Base-by-base conservation (phyloP, 177 flowering plant species). In the Vitis hybrid region DNA sequence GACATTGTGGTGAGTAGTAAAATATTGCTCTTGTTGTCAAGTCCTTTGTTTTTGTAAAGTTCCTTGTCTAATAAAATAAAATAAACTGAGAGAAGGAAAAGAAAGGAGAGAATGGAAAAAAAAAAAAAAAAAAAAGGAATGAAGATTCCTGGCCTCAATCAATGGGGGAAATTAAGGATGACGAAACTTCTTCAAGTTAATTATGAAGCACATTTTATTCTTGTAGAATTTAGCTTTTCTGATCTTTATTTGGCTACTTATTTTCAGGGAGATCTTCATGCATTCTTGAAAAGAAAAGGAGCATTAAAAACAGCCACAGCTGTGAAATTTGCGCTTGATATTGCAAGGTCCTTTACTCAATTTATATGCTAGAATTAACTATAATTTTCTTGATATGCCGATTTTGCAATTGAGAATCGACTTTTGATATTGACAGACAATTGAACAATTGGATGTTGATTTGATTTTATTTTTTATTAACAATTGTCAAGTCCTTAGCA, bases 241-340 rank as follows among this genome's bases (percentile, higher is more conserved):
- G 39, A 48, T 58, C 0, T 70, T 64, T 21, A 4, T 56, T 16
- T 12, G 39, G 9, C 33, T 58, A 19, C 64, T 57, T 57, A 56
- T 69, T 16, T 77, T 48, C 84, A 95, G 99, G 98, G 99, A 60
- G 99, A 95, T 81, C 87, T 95, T 63, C 69, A 83, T 77, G 86
- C 72, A 67, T 95, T 70, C 70, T 76, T 95, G 83, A 82, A 86
- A 68, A 83, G 69, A 58, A 95, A 77, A 84, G 90, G 93, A 69
- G 83, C 92, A 64, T 68, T 93, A 67, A 86, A 77, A 71, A 88
- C 90, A 21, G n/a, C 51, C 70, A 71, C 72, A 53, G 98, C 97
- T 71, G 84, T 95, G 70, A 84, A 76, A 76, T 86, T 86, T 80
- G 98, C 97, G 19, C 90, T 95, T 71, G 98, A 95, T 75, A 95